Conservation (phyloP, 768 basidiomycete species). For the Pilatotrama ljubarskyi region DNA sequence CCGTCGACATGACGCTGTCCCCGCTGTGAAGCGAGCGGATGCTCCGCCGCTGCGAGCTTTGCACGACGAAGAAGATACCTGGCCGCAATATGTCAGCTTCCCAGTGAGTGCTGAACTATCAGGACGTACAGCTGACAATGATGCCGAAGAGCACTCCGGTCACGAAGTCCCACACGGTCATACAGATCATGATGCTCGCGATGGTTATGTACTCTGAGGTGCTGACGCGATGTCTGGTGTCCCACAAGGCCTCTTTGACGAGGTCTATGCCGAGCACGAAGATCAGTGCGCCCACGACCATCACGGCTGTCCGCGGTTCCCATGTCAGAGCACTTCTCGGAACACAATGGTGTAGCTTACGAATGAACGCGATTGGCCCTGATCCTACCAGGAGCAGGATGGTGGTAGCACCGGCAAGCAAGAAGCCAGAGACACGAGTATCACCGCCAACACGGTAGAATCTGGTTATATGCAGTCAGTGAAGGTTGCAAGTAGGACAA, state of each 20-base stretch:
- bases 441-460: slow-evolving; percentile 95
- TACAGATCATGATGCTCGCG: slow-evolving; percentile 81
- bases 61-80: slow-evolving; percentile 97
- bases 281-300: slow-evolving; percentile 89
- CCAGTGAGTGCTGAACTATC: not conserved
- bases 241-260: slow-evolving; percentile 95
- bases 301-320: slow-evolving; percentile 59
- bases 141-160: slow-evolving; percentile 92
- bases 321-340: not conserved
- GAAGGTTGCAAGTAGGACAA: slow-evolving; percentile 4
- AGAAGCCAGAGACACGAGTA: slow-evolving; percentile 78
- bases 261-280: slow-evolving; percentile 94
- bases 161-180: slow-evolving; percentile 95
- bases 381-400: slow-evolving; percentile 81
- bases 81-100: not conserved
- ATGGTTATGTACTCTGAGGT: slow-evolving; percentile 81
- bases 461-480: slow-evolving; percentile 33
- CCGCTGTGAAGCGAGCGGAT: slow-evolving; percentile 86
- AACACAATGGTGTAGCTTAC: slow-evolving; percentile 45
- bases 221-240: slow-evolving; percentile 87
- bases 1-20: slow-evolving; percentile 83
- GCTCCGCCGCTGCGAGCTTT: slow-evolving; percentile 82
- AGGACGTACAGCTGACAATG: slow-evolving; percentile 77
- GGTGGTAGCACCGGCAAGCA: slow-evolving; percentile 77
- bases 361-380: slow-evolving; percentile 87